These are phyloP conservation scores for Scutellaria minor DNA, from an alignment of 257 asterid species.

Conservation along the genomic window DNA sequence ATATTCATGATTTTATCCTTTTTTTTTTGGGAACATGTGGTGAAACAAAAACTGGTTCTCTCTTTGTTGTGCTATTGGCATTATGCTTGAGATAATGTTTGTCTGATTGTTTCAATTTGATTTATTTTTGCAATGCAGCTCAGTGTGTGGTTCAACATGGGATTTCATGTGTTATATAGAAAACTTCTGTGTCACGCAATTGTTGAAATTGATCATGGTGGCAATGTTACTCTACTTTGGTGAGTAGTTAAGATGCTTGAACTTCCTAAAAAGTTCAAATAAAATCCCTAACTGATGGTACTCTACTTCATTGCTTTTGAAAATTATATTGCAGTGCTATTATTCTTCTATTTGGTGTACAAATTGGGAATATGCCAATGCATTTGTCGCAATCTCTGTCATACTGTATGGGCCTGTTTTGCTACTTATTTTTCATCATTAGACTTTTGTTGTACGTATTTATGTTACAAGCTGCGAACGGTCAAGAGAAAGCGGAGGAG, in stretches of 20 bases:
- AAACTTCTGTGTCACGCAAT: constrained; percentile 61
- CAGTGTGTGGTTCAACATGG: constrained; percentile 68
- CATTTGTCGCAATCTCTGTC: constrained; percentile 55
- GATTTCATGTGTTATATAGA: constrained; percentile 74
- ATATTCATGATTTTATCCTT: too few species aligned
- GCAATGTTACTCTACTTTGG: constrained; percentile 60
- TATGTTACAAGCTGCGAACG: constrained; percentile 55
- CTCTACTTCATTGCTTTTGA: neutral
- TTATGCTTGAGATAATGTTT: neutral
- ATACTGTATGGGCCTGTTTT: constrained; percentile 57
- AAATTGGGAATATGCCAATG: constrained; percentile 80
- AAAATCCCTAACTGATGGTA: neutral
- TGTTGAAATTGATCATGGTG: constrained; percentile 64
- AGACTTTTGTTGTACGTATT: constrained; percentile 61
- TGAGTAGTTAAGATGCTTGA: constrained; percentile 30
- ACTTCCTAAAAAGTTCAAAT: neutral
- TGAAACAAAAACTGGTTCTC: neutral
- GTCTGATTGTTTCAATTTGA: too few species aligned
- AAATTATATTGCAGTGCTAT: constrained; percentile 58
- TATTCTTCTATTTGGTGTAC: constrained; percentile 69
- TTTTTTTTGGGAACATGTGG: neutral
- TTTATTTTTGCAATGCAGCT: constrained; percentile 40
- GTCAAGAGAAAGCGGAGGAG: constrained; percentile 41
- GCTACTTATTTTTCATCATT: constrained; percentile 50
- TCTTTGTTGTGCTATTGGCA: neutral